Evolutionary conservation across 2,329 filamentous ascomycete species (phyloP), one percentile per base, ranked within the genome.

Genomic region (Salinomyces thailandicus): DNA sequence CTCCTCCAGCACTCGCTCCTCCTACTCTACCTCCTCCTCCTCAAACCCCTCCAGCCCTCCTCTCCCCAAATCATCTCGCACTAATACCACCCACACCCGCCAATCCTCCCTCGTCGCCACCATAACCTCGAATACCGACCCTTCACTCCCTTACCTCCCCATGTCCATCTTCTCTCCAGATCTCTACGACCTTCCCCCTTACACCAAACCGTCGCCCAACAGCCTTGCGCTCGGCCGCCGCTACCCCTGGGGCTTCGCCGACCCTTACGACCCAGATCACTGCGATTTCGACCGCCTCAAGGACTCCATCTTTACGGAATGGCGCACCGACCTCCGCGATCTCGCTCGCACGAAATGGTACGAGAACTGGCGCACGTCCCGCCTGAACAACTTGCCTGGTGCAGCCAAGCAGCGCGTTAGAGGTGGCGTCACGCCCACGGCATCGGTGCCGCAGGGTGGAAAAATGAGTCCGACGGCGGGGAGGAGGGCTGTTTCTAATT

Each of bases 181-280:
- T 59, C 74, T 84, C 28, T 93, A 96, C 62, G 84, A 93, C 52
- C 45, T 56, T 9, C 54, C 54, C 18, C 51, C 52, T 5, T 93
- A 85, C 32, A 82, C 93, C 58, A 81, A 95, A 57, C 91, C 52
- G 7, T 43, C 41, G 27, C 42, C 39, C 14, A 42, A 45, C 18
- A 79, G 80, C 6, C 75, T 72, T 19, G 69, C 83, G 12, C 66
- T 93, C 42, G 91, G 91, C 31, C 82, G 91, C 42, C 79, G 81
- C 46, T 98, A 96, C 59, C 84, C 91, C 0, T 98, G 91, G 91
- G 91, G 91, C 5, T 93, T 95, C 50, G 91, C 91, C 4, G 85
- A 96, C 55, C 91, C 91, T 0, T 87, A 91, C 66, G 80, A 96
- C 53, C 71, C 79, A 18, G 76, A 83, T 50, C 91, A 98, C 64